Evolutionary conservation across 75 land plant species (phyloP).

Genomic region (Pinus tabuliformis): DNA sequence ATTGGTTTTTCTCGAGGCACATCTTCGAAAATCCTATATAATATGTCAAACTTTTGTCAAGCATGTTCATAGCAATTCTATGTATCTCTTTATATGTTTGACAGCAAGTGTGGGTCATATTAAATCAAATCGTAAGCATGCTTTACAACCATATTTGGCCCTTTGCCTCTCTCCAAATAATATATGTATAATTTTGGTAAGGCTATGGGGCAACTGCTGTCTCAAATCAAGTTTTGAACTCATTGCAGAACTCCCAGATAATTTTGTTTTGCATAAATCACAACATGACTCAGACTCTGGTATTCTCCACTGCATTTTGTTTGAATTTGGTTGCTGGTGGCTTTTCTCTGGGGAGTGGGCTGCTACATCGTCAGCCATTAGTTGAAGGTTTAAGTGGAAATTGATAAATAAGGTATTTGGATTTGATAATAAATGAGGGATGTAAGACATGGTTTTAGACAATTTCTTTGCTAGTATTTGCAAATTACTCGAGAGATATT

Average conservation of each 20-base stretch:
- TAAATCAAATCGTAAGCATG: background rate
- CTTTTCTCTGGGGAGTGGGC: background rate
- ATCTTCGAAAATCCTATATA: background rate
- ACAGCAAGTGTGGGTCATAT: background rate
- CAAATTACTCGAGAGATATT: background rate
- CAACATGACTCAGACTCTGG: background rate
- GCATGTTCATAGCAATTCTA: background rate
- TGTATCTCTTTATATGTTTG: conserved; percentile 1
- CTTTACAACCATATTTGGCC: conserved; percentile 2
- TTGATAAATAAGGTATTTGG: background rate
- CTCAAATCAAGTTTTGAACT: background rate
- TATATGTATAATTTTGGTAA: background rate
- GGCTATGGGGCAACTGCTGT: background rate
- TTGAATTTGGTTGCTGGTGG: background rate
- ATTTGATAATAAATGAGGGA: background rate
- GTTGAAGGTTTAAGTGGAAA: background rate
- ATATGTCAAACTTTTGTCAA: background rate
- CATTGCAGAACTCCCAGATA: background rate
- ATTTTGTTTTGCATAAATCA: background rate
- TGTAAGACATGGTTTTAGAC: background rate
- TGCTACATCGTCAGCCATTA: background rate
- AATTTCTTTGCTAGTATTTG: background rate
- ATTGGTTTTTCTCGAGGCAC: background rate
- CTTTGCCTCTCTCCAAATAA: background rate
- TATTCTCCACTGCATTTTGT: background rate